phyloP scores from a whole-genome alignment of 371 early-diverging fungal genomes.

The Saksenaea oblongispora region DNA sequence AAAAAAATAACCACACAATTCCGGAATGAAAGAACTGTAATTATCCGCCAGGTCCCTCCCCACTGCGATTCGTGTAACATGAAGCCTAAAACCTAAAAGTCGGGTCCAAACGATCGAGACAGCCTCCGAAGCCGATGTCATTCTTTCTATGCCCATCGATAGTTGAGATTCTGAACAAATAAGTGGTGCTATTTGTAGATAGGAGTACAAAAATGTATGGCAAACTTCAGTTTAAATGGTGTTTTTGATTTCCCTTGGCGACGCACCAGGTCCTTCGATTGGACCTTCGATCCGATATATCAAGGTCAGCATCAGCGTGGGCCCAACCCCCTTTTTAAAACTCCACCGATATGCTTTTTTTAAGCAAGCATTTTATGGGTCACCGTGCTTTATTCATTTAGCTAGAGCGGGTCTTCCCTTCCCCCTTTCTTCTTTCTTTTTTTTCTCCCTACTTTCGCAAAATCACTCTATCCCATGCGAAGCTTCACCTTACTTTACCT shows the following conservation, averaged over 20 bases:
- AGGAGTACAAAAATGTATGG: not conserved
- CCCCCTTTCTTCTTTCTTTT: not conserved
- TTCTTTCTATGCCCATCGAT: not conserved
- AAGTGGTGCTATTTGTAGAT: not conserved
- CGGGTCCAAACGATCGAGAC: slow-evolving; percentile 2
- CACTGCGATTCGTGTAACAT: not conserved
- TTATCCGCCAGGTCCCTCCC: not conserved
- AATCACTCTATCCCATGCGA: slow-evolving; percentile 7
- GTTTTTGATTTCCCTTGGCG: not conserved
- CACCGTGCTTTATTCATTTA: slow-evolving; percentile 2
- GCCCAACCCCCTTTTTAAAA: slow-evolving; percentile 3
- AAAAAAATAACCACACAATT: not conserved
- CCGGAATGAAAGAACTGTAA: not conserved
- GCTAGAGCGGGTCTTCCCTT: not conserved
- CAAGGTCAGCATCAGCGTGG: not conserved
- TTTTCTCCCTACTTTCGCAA: not conserved
- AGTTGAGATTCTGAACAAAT: too few species aligned
- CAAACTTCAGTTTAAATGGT: too few species aligned
- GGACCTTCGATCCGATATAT: not conserved
- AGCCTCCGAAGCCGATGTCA: not conserved
- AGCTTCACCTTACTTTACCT: slow-evolving; percentile 11
- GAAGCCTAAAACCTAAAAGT: slow-evolving; percentile 4
- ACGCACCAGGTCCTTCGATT: not conserved
- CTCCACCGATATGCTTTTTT: not conserved
- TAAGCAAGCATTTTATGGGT: not conserved